Percentiles rank a stretch among this genome's conserved stretches.
Conservation (phyloP, 306 rosid species). For the Casuarina equisetifolia region DNA sequence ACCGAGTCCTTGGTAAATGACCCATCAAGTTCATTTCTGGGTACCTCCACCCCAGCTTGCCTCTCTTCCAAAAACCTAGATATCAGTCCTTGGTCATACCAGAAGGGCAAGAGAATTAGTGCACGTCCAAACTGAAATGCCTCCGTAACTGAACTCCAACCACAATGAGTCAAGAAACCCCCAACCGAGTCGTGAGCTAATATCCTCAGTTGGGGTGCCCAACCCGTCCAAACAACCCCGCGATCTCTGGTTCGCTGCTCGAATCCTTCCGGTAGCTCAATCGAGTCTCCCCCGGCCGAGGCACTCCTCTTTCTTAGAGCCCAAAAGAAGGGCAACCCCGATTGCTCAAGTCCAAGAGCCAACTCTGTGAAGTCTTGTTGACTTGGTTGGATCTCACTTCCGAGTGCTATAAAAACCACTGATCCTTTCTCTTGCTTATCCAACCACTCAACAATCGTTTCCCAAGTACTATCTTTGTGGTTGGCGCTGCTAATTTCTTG, state of each 20-base stretch:
- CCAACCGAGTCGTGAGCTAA: slow-evolving; percentile 50
- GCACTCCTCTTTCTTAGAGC: slow-evolving; percentile 32
- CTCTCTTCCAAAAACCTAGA: slow-evolving; percentile 33
- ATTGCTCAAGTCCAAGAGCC: slow-evolving; percentile 52
- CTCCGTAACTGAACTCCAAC: slow-evolving; percentile 50
- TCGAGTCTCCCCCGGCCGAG: slow-evolving; percentile 7
- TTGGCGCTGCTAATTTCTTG: slow-evolving; percentile 4
- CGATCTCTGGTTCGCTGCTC: slow-evolving; percentile 41
- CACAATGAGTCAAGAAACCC: slow-evolving; percentile 54
- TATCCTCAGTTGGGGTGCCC: slow-evolving; percentile 56
- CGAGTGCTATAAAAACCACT: slow-evolving; percentile 57
- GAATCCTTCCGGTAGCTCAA: slow-evolving; percentile 50
- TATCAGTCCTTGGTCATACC: slow-evolving; percentile 27
- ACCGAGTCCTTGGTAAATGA: slow-evolving; percentile 26
- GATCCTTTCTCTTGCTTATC: slow-evolving; percentile 28
- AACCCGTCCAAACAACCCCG: slow-evolving; percentile 46
- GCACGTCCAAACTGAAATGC: slow-evolving; percentile 8
- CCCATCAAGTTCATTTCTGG: slow-evolving; percentile 31
- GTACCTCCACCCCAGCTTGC: slow-evolving; percentile 27
- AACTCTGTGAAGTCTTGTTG: slow-evolving; percentile 32
- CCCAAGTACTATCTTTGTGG: slow-evolving; percentile 12
- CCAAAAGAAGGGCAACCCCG: slow-evolving; percentile 59
- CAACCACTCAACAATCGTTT: slow-evolving; percentile 12
- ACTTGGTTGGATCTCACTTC: slow-evolving; percentile 34
- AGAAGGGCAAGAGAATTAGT: slow-evolving; percentile 19